These are phyloP conservation scores for Kazachstania martiniae DNA, from an alignment of 805 yeast species.

Conservation along the genomic window DNA sequence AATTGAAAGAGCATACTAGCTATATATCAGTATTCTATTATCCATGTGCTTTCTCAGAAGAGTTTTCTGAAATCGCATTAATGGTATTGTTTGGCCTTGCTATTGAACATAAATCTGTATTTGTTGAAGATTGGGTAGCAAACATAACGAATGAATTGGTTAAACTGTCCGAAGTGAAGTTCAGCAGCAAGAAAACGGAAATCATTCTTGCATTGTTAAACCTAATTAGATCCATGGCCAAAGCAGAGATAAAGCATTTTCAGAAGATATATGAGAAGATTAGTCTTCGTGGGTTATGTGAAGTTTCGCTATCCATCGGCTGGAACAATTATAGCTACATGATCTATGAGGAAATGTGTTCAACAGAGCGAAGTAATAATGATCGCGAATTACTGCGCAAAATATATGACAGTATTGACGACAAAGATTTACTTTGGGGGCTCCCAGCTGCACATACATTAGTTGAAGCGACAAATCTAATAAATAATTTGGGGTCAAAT, in stretches of 20 bases:
- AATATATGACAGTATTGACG: conserved; percentile 46
- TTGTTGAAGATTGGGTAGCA: too few relatives aligned
- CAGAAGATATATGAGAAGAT: conserved; percentile 13
- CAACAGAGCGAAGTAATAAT: conserved; percentile 1
- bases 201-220: too few relatives aligned
- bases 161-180: too few relatives aligned
- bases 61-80: conserved; percentile 2
- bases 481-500: conserved; percentile 26
- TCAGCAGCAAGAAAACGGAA: too few relatives aligned
- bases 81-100: conserved; percentile 7
- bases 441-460: conserved; percentile 49
- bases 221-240: too few relatives aligned
- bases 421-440: conserved; percentile 55
- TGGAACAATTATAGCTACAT: conserved; percentile 25
- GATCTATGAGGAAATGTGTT: conserved; percentile 27
- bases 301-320: conserved; percentile 9
- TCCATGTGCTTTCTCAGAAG: neutral
- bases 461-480: conserved; percentile 36
- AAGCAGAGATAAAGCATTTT: too few relatives aligned
- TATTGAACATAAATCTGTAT: conserved; percentile 9
- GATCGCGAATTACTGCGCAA: conserved; percentile 11
- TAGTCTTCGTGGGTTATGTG: conserved; percentile 6
- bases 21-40: conserved; percentile 5
- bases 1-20: conserved; percentile 5
- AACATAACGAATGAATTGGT: too few relatives aligned